Evolutionary conservation across 805 yeast species (phyloP).

Genomic region (Lipomyces sp.): DNA sequence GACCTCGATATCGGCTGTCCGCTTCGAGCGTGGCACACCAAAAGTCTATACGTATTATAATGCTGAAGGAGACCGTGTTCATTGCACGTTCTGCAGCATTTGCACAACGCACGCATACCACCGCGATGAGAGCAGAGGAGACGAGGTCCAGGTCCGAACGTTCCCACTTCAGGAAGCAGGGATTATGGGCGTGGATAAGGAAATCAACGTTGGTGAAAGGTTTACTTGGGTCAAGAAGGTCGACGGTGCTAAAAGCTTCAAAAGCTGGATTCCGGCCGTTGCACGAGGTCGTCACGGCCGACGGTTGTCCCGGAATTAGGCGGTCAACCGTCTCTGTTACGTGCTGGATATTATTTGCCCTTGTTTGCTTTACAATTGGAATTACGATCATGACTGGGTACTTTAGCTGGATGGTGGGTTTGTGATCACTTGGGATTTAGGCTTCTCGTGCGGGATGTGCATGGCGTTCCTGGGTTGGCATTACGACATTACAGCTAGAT

Average conservation of each 20-base stretch:
- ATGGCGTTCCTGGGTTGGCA: background rate
- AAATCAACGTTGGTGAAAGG: constrained; percentile 33
- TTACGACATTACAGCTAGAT: background rate
- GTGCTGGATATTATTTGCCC: background rate
- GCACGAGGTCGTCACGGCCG: constrained; percentile 28
- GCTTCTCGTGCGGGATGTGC: background rate
- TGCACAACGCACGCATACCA: constrained; percentile 39
- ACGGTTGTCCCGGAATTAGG: constrained; percentile 2
- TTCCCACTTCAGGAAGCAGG: constrained; percentile 34
- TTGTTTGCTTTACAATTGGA: background rate
- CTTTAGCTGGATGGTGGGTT: background rate
- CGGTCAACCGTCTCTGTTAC: background rate
- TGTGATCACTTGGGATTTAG: background rate
- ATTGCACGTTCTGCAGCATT: constrained; percentile 34
- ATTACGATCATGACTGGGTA: background rate
- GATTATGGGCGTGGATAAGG: constrained; percentile 35
- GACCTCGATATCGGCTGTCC: constrained; percentile 32
- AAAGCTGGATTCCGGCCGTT: constrained; percentile 30
- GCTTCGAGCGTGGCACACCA: constrained; percentile 32
- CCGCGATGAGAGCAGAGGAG: constrained; percentile 36
- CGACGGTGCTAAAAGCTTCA: constrained; percentile 33
- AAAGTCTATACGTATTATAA: constrained; percentile 32
- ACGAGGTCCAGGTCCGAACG: constrained; percentile 36
- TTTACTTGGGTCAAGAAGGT: constrained; percentile 36
- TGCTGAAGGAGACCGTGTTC: constrained; percentile 23